A percentile compares a stretch with the other conserved stretches of the same genome.
Evolutionary conservation across 2,329 filamentous ascomycete species (phyloP).

Genomic region (Trichoderma pleuroti): DNA sequence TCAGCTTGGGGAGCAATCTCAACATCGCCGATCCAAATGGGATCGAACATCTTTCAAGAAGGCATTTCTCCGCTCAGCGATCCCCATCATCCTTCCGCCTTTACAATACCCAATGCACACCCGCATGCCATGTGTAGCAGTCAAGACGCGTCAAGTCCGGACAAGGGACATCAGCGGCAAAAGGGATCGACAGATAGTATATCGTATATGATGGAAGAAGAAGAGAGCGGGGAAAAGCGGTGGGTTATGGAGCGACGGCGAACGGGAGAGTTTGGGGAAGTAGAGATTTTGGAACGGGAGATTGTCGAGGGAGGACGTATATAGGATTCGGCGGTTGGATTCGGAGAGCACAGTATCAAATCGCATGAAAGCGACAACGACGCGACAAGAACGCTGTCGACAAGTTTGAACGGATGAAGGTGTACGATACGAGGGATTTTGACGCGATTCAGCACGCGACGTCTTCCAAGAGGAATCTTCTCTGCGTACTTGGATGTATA

Average conservation of each 20-base stretch:
- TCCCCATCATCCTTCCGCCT: neutral
- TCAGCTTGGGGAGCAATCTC: neutral
- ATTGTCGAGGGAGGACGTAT: slow-evolving; percentile 57
- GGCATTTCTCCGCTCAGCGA: slow-evolving; percentile 8
- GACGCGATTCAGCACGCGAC: neutral
- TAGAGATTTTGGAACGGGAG: slow-evolving; percentile 63
- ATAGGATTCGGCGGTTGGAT: slow-evolving; percentile 23
- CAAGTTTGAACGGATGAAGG: neutral
- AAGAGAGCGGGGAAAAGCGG: slow-evolving; percentile 56
- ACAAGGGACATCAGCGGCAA: slow-evolving; percentile 48
- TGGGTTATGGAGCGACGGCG: slow-evolving; percentile 69
- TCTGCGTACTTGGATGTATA: slow-evolving; percentile 1
- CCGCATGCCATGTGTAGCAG: neutral
- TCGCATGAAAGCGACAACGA: neutral
- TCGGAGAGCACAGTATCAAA: neutral
- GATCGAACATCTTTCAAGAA: neutral
- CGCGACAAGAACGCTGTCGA: neutral
- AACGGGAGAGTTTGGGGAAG: slow-evolving; percentile 61
- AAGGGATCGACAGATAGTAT: slow-evolving; percentile 64
- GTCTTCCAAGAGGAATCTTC: neutral
- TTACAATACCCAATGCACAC: neutral
- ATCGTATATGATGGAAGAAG: slow-evolving; percentile 64
- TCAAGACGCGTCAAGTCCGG: slow-evolving; percentile 17
- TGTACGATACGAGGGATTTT: neutral
- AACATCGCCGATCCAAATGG: neutral